Evolutionary conservation across 2,329 filamentous ascomycete species (phyloP), one percentile per base, ranked within the genome.

Genomic region (Daldinia sp.): DNA sequence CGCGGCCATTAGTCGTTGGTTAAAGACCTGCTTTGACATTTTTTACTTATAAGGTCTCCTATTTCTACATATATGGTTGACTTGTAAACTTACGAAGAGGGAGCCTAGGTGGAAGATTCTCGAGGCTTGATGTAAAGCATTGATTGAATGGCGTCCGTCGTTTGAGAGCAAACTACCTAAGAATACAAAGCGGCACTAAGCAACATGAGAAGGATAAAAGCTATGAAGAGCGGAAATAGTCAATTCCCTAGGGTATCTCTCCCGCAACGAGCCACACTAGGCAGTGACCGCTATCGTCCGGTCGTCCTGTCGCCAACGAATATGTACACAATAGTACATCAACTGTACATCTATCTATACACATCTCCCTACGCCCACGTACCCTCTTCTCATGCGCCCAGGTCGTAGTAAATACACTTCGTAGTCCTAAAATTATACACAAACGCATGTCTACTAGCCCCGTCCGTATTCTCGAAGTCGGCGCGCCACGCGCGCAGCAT

Each of bases 351-450:
- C 41, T 8, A 23, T n/a, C 3, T 11, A 41, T 30, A 48, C 19
- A 4, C 10, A 27, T 9, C n/a, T n/a, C n/a, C n/a, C n/a, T n/a
- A n/a, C n/a, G n/a, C n/a, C n/a, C 43, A 27, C 21, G 15, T 7
- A 8, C 41, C 10, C 23, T 70, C 71, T 34, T 11, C 23, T 70
- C 71, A 83, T n/a, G 75, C 77, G 27, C 80, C 81, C 41, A 97
- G 78, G 77, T 97, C 93, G 76, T 97, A 97, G 74, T 94, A 92
- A 51, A 97, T 84, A 75, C 92, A 94, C 61, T 85, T 89, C 0
- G 90, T 91, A 8, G 92, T 96, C 62, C 93, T 83, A 71, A 96
- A 97, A 72, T 97, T 97, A 78, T 96, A 97, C 53, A 97, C 85
- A 77, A 96, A 96, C 9, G 92, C 91, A 74, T 94, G 91, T 47